These are phyloP conservation scores for Rhizopogon vesiculosus DNA, from an alignment of 768 basidiomycete species.

Conservation along the genomic window DNA sequence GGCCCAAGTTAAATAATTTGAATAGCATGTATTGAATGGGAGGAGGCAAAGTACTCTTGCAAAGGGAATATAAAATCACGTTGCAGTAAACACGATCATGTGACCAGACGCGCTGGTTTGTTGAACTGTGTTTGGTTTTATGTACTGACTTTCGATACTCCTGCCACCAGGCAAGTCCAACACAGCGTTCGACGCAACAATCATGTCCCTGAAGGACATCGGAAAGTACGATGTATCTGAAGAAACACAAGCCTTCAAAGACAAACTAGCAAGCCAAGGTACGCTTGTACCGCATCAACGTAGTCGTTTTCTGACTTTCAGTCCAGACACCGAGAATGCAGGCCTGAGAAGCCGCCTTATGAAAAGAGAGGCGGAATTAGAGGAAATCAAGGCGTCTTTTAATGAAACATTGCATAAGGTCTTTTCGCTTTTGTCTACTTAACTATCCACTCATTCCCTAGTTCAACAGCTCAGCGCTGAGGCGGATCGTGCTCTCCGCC, in stretches of 20 bases:
- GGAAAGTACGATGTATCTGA: conserved; percentile 36
- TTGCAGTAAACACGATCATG: conserved; percentile 22
- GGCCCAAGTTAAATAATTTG: not conserved
- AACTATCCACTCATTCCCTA: conserved; percentile 5
- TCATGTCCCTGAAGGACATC: conserved; percentile 35
- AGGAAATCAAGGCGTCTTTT: conserved; percentile 26
- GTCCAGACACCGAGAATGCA: conserved; percentile 32
- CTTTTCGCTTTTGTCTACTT: not conserved
- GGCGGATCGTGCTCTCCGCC: conserved; percentile 46
- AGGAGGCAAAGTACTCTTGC: not conserved
- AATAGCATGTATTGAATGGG: not conserved
- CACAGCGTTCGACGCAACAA: conserved; percentile 5
- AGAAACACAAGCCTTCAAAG: conserved; percentile 31
- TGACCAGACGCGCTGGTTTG: conserved; percentile 25
- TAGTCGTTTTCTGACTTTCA: not conserved
- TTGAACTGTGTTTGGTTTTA: conserved; percentile 20
- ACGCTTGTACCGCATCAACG: not conserved
- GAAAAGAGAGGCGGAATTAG: conserved; percentile 33
- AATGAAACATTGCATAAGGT: conserved; percentile 37
- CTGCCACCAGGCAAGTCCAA: not conserved
- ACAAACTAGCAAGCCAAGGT: conserved; percentile 33
- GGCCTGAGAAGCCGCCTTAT: conserved; percentile 28
- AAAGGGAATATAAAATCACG: not conserved
- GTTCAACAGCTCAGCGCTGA: conserved; percentile 48
- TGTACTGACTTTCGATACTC: not conserved